These are phyloP conservation scores for Blastocystis sp. DNA, from an alignment of 352 stramenopile genomes.

Conservation along the genomic window DNA sequence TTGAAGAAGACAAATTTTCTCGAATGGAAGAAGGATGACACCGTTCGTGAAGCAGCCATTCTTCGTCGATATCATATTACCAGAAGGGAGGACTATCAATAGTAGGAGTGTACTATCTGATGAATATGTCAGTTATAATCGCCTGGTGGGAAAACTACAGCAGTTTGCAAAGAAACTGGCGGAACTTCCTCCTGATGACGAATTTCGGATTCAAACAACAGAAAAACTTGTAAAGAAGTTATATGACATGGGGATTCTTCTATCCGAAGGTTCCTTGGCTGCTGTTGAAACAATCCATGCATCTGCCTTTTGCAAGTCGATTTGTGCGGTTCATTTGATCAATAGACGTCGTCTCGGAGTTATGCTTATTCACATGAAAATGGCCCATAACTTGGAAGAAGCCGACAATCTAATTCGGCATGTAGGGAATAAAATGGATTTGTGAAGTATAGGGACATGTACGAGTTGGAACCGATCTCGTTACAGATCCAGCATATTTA, in stretches of 20 bases:
- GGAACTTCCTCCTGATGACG: conserved; percentile 83
- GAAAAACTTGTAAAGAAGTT: conserved; percentile 92
- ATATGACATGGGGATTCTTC: conserved; percentile 91
- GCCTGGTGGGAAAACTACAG: conserved; percentile 87
- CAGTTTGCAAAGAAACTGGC: conserved; percentile 87
- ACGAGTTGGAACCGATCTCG: conserved; percentile 81
- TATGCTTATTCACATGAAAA: conserved; percentile 97
- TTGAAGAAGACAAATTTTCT: conserved; percentile 96
- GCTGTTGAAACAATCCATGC: conserved; percentile 92
- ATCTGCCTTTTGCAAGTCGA: conserved; percentile 74
- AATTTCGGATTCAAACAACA: conserved; percentile 90
- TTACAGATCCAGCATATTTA: conserved; percentile 91
- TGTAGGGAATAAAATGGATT: neutral
- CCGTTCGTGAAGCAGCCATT: conserved; percentile 93
- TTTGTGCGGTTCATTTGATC: conserved; percentile 64
- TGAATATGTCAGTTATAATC: conserved; percentile 78
- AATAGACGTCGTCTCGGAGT: conserved; percentile 88
- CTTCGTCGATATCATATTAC: conserved; percentile 92
- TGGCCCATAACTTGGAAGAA: conserved; percentile 93
- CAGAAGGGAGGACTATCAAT: conserved; percentile 93
- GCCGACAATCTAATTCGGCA: conserved; percentile 93
- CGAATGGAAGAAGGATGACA: conserved; percentile 95
- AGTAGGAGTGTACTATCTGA: conserved; percentile 64
- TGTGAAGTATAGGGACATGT: conserved; percentile 77
- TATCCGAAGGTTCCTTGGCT: conserved; percentile 87